Evolutionary conservation across 2,329 filamentous ascomycete genomes (phyloP).

Genomic region (Ascomycota sp.): DNA sequence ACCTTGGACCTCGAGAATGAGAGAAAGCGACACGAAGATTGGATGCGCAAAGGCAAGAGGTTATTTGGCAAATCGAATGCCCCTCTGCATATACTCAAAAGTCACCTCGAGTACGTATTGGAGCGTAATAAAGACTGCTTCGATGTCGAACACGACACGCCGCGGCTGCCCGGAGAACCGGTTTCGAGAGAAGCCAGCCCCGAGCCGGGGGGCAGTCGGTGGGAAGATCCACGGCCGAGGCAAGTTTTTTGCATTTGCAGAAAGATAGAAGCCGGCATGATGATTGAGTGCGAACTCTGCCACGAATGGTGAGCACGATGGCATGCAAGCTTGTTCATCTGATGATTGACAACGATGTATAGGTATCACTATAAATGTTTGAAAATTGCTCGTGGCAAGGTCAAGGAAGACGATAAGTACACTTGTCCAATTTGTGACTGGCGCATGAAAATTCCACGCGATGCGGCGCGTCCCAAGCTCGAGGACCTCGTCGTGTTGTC

Average conservation of each 20-base stretch:
- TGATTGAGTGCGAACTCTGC: slow-evolving; percentile 97
- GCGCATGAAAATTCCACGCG: slow-evolving; percentile 87
- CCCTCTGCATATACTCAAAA: slow-evolving; percentile 83
- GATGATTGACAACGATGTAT: slow-evolving; percentile 1
- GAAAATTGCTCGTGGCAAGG: slow-evolving; percentile 91
- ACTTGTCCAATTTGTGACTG: slow-evolving; percentile 97
- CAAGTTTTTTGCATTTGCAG: slow-evolving; percentile 97
- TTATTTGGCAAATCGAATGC: slow-evolving; percentile 96
- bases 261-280: slow-evolving; percentile 85
- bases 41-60: slow-evolving; percentile 97
- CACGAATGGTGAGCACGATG: slow-evolving; percentile 64
- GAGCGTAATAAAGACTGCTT: slow-evolving; percentile 84
- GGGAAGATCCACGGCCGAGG: slow-evolving; percentile 39
- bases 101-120: slow-evolving; percentile 83
- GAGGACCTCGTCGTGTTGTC: slow-evolving; percentile 75
- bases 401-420: slow-evolving; percentile 97
- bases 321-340: background rate
- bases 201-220: slow-evolving; percentile 29
- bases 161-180: slow-evolving; percentile 76
- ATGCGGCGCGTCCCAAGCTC: slow-evolving; percentile 84
- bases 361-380: slow-evolving; percentile 97
- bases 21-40: slow-evolving; percentile 88
- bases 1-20: slow-evolving; percentile 88
- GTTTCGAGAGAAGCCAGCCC: slow-evolving; percentile 61
- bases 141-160: slow-evolving; percentile 65